These are phyloP conservation scores for Paramecium tetraurelia DNA, from an alignment of 73 alveolate genomes.

Conservation along the genomic window DNA sequence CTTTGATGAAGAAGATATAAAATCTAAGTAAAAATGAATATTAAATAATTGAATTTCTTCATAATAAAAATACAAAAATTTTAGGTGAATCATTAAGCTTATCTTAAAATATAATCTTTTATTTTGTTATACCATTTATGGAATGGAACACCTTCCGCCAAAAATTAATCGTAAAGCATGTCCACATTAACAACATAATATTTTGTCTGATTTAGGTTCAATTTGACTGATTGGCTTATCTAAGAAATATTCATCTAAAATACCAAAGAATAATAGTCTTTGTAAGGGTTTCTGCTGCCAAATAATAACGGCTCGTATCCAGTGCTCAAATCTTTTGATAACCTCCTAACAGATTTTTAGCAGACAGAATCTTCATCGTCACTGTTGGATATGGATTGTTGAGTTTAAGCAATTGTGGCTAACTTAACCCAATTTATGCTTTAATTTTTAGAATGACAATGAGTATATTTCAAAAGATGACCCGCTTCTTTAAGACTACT, in stretches of 20 bases:
- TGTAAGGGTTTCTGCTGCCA: background rate
- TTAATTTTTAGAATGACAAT: background rate
- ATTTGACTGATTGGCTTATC: background rate
- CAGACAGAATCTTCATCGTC: background rate
- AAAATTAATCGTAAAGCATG: background rate
- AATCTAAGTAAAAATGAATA: background rate
- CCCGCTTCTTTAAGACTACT: background rate
- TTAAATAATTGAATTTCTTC: background rate
- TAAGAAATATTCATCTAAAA: background rate
- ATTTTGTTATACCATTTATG: background rate
- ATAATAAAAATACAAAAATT: background rate
- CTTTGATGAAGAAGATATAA: background rate
- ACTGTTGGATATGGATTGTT: background rate
- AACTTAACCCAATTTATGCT: conserved; percentile 8
- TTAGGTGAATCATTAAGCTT: background rate
- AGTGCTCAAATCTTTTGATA: background rate
- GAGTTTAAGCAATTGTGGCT: background rate
- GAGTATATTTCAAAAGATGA: background rate
- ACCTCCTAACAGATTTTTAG: background rate
- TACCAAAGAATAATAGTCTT: background rate
- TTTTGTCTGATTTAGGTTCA: background rate
- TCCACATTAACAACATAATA: background rate
- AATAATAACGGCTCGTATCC: background rate
- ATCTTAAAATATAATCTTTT: background rate
- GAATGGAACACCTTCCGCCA: background rate